phyloP scores from a whole-genome alignment of 805 yeast species.

The Kodamaea restingae region DNA sequence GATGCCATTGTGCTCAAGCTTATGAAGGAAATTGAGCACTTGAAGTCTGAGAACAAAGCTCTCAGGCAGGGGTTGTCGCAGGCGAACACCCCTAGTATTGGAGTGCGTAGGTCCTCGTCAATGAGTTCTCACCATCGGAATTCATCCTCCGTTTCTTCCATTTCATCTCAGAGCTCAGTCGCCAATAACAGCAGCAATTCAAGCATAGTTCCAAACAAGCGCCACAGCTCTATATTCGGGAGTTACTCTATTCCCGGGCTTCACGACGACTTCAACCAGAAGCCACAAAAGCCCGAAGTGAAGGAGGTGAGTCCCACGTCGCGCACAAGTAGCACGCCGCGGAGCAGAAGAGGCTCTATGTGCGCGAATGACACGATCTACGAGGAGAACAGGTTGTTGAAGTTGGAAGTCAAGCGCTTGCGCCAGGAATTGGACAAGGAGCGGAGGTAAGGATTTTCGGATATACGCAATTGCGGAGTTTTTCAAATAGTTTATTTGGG shows the following conservation, averaged over 20 bases:
- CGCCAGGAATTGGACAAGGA: constrained; percentile 11
- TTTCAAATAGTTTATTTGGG: too few relatives aligned
- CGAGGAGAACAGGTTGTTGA: constrained; percentile 13
- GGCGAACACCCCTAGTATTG: not conserved
- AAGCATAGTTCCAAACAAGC: constrained; percentile 8
- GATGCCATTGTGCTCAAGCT: constrained; percentile 67
- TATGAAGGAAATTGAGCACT: constrained; percentile 54
- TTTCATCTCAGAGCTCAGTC: constrained; percentile 9
- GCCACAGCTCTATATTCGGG: constrained; percentile 12
- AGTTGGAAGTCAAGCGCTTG: constrained; percentile 11
- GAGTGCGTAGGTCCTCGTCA: constrained; percentile 14
- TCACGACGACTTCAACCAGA: constrained; percentile 10
- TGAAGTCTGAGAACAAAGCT: constrained; percentile 51
- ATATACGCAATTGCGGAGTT: not conserved
- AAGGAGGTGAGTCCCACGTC: constrained; percentile 11
- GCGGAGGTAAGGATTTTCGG: not conserved
- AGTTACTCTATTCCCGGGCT: constrained; percentile 9
- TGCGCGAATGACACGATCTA: constrained; percentile 9
- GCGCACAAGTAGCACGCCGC: not conserved
- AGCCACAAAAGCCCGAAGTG: constrained; percentile 6
- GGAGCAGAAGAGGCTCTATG: constrained; percentile 11
- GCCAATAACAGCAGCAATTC: not conserved
- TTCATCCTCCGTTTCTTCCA: constrained; percentile 9
- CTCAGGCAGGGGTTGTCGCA: constrained; percentile 20
- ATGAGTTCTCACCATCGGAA: constrained; percentile 12